phyloP scores from a whole-genome alignment of 2,329 filamentous ascomycete genomes.

The Xylaria sp. region DNA sequence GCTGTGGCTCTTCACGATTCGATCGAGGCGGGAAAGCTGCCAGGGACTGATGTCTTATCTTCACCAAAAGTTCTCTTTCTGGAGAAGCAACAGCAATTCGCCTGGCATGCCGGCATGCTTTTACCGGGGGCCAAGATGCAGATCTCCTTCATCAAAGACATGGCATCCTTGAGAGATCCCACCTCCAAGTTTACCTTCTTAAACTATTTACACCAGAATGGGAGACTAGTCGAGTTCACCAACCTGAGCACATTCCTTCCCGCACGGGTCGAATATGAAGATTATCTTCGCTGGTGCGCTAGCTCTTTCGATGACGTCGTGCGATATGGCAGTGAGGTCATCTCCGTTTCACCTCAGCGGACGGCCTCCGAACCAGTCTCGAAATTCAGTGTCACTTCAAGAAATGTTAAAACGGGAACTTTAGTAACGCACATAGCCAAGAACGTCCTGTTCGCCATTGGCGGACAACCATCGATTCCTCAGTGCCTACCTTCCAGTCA shows the following conservation, averaged over 20 bases:
- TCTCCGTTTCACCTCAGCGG: slow-evolving; percentile 72
- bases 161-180: slow-evolving; percentile 88
- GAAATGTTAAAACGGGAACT: slow-evolving; percentile 67
- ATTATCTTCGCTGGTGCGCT: slow-evolving; percentile 95
- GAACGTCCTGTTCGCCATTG: slow-evolving; percentile 71
- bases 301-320: slow-evolving; percentile 78
- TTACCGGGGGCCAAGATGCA: slow-evolving; percentile 95
- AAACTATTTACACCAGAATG: slow-evolving; percentile 88
- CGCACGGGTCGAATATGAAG: slow-evolving; percentile 87
- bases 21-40: slow-evolving; percentile 63
- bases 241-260: slow-evolving; percentile 92
- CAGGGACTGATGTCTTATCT: slow-evolving; percentile 51
- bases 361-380: slow-evolving; percentile 63
- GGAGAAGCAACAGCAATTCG: slow-evolving; percentile 84
- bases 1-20: slow-evolving; percentile 88
- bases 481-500: slow-evolving; percentile 74
- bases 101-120: slow-evolving; percentile 96
- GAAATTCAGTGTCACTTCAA: slow-evolving; percentile 74
- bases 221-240: slow-evolving; percentile 87
- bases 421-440: slow-evolving; percentile 65
- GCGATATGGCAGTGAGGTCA: slow-evolving; percentile 80
- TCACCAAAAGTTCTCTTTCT: slow-evolving; percentile 83
- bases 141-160: slow-evolving; percentile 96
- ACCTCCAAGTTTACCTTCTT: slow-evolving; percentile 93
- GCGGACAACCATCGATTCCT: slow-evolving; percentile 75